Evolutionary conservation across 768 basidiomycete genomes (phyloP).

Genomic region (Kwoniella sp.): DNA sequence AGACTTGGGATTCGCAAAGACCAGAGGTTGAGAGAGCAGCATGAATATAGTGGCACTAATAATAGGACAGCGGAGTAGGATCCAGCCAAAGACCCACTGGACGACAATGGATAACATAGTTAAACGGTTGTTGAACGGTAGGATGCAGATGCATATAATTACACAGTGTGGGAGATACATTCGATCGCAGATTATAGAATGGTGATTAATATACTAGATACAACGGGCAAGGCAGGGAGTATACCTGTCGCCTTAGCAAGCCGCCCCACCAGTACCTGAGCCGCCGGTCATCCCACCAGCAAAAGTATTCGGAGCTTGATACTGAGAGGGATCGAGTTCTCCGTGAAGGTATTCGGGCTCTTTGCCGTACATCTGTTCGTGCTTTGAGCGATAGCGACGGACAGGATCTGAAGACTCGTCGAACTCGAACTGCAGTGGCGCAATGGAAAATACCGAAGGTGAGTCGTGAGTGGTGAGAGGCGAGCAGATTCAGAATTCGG

Average conservation of each 20-base stretch:
- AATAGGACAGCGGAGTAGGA: too few species aligned
- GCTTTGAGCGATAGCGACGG: conserved; percentile 10
- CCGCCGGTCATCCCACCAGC: conserved; percentile 20
- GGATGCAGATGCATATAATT: too few species aligned
- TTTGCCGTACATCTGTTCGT: conserved; percentile 18
- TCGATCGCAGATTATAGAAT: too few species aligned
- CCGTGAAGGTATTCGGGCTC: conserved; percentile 7
- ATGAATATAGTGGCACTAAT: too few species aligned
- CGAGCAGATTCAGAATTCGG: too few species aligned
- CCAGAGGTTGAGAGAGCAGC: too few species aligned
- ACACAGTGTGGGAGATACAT: too few species aligned
- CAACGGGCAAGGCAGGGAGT: neutral
- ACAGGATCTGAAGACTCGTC: conserved; percentile 16
- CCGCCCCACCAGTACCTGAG: conserved; percentile 7
- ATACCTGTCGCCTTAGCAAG: neutral
- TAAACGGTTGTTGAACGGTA: too few species aligned
- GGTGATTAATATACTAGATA: neutral
- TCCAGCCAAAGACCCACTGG: too few species aligned
- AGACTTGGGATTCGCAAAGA: too few species aligned
- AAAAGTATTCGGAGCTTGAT: conserved; percentile 11
- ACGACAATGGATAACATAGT: too few species aligned
- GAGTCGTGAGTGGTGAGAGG: neutral
- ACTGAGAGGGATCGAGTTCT: conserved; percentile 5
- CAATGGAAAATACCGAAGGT: too few species aligned
- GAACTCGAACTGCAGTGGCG: conserved; percentile 15